Evolutionary conservation across 2,329 filamentous ascomycete species (phyloP).

Genomic region (Hymenoscyphus repandus): DNA sequence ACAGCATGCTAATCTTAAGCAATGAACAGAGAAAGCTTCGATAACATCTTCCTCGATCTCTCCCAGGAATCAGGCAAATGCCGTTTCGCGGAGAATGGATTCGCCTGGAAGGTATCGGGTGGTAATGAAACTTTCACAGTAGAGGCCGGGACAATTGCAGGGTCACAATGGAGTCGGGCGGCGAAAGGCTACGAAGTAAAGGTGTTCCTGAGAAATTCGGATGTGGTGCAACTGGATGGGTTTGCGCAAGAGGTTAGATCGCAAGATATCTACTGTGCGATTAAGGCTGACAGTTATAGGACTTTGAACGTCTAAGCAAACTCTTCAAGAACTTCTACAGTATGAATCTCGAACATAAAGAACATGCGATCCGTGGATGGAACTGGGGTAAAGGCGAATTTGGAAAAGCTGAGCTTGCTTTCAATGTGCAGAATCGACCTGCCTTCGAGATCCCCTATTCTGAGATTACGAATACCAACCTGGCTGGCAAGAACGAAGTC

Average conservation of each 20-base stretch:
- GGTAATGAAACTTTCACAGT: constrained; percentile 92
- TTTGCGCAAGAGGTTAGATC: constrained; percentile 73
- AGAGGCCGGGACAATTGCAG: constrained; percentile 77
- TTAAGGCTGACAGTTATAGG: constrained; percentile 41
- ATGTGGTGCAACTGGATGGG: constrained; percentile 88
- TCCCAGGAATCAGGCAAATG: constrained; percentile 91
- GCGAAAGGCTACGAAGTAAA: constrained; percentile 91
- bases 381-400: constrained; percentile 99
- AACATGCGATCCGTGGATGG: constrained; percentile 94
- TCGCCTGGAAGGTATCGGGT: constrained; percentile 88
- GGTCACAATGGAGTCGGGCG: constrained; percentile 91
- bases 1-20: not conserved
- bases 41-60: constrained; percentile 93
- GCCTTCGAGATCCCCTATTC: constrained; percentile 96
- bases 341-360: constrained; percentile 83
- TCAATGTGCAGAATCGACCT: constrained; percentile 94
- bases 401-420: constrained; percentile 86
- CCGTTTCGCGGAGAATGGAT: constrained; percentile 86
- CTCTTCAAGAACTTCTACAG: constrained; percentile 99
- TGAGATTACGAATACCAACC: constrained; percentile 95
- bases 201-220: constrained; percentile 77
- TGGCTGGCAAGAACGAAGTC: constrained; percentile 96
- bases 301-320: constrained; percentile 85
- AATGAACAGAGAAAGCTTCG: constrained; percentile 73
- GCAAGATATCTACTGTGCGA: constrained; percentile 1